These are phyloP conservation scores for Sclerotiophoma versabilis DNA, from an alignment of 2,329 filamentous ascomycete species.

Conservation along the genomic window DNA sequence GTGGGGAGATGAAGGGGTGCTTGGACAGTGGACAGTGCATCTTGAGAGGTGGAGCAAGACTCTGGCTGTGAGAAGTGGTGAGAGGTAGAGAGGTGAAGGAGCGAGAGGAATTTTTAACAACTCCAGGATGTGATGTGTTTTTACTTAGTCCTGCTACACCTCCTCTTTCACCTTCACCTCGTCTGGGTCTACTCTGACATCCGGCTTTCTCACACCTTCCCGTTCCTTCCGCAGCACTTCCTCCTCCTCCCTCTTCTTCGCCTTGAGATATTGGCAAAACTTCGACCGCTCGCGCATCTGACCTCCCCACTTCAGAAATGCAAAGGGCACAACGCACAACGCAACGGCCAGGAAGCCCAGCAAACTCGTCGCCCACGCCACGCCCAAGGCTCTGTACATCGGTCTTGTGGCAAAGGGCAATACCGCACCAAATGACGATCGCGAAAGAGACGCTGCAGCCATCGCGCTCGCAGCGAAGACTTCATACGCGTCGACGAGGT, in stretches of 20 bases:
- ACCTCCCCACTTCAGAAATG: slow-evolving; percentile 63
- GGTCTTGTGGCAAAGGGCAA: slow-evolving; percentile 56
- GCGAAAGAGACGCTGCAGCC: slow-evolving; percentile 82
- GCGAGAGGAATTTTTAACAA: background rate
- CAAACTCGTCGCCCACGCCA: slow-evolving; percentile 68
- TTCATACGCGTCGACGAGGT: slow-evolving; percentile 72
- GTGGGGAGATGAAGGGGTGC: too few relatives aligned
- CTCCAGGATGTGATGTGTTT: background rate
- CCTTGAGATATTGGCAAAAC: slow-evolving; percentile 67
- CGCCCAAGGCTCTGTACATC: slow-evolving; percentile 73
- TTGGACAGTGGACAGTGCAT: too few relatives aligned
- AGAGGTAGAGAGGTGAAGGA: background rate
- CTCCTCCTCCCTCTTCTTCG: slow-evolving; percentile 44
- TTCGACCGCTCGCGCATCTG: slow-evolving; percentile 63
- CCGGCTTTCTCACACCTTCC: slow-evolving; percentile 2
- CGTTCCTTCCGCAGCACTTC: slow-evolving; percentile 31
- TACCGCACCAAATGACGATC: slow-evolving; percentile 77
- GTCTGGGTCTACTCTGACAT: background rate
- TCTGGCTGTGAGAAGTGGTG: background rate
- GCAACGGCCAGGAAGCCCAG: slow-evolving; percentile 58
- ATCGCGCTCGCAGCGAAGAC: slow-evolving; percentile 78
- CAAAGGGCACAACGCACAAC: slow-evolving; percentile 64
- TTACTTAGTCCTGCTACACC: slow-evolving; percentile 18
- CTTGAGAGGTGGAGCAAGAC: background rate
- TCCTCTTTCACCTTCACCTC: slow-evolving; percentile 22